Evolutionary conservation across 257 asterid species (phyloP), one percentile per base, ranked within the genome.

Genomic region (Solanum chiquidenum): DNA sequence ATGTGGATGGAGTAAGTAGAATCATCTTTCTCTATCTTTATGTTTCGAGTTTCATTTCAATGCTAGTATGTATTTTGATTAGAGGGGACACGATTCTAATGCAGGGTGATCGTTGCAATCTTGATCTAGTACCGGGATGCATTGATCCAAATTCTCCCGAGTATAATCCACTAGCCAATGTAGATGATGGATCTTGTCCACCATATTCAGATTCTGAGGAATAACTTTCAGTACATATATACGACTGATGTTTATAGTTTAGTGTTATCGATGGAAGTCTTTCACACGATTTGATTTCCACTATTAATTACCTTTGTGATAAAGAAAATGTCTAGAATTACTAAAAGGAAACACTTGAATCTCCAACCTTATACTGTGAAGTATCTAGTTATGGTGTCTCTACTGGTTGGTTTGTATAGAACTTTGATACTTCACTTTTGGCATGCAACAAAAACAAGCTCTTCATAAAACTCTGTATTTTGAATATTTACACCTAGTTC

Each of bases 101-200:
- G 91, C 93, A 96, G 99, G 99, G 98, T 12, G 99, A 96, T 62
- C 95, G 98, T 12, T 95, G 99, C 91, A 89, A 92, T 82, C 96
- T 96, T 66, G 94, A 96, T 91, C 55, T 96, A 12, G 95, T 96
- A 42, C 87, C 83, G 2, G 98, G 99, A 66, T 94, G 98, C 88
- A 93, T 88, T 11, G 99, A 96, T 90, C 98, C 99, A 31, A 87
- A 91, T 91, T 95, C 99, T 2, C 93, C 94, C 9, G 9, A 68
- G 25, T 96, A 80, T 87, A 60, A 96, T 86, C 98, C 98, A 14
- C 84, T 94, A 5, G 99, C 99, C 40, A 94, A 92, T 40, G 95
- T 93, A 77, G 98, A 96, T 9, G 98, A 96, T 87, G 98, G 99
- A 68, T 95, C 99, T 76, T 95, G 99, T 93, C 98, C 97, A 10